Conservation (phyloP, 345 rosid genomes). For the Trapa incisa region DNA sequence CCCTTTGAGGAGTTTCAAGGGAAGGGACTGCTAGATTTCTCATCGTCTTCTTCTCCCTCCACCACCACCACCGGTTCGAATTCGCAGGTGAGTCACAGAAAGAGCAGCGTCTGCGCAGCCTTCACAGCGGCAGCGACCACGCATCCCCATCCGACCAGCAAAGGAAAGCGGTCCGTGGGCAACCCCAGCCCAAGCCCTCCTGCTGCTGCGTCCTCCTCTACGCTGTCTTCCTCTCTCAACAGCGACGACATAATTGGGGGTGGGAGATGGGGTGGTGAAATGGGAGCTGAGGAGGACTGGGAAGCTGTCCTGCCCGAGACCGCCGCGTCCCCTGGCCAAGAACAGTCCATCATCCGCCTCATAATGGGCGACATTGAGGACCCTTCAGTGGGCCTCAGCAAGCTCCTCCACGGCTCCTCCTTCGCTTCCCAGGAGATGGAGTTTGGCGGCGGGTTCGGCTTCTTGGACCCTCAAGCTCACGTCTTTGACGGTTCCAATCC, state of each 20-base stretch:
- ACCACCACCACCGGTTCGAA: constrained; percentile 11
- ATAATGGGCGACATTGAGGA: constrained; percentile 12
- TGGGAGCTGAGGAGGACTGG: constrained; percentile 16
- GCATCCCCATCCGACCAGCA: background rate
- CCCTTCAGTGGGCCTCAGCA: constrained; percentile 12
- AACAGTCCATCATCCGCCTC: constrained; percentile 8
- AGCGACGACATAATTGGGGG: constrained; percentile 11
- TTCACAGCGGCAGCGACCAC: constrained; percentile 11
- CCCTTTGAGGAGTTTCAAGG: constrained; percentile 71
- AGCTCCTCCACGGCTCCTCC: constrained; percentile 10
- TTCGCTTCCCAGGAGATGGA: constrained; percentile 5
- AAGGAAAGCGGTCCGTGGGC: constrained; percentile 22
- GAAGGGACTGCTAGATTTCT: constrained; percentile 36
- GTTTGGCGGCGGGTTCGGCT: constrained; percentile 3
- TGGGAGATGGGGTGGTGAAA: constrained; percentile 8
- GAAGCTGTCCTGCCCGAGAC: constrained; percentile 12
- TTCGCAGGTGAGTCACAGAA: background rate
- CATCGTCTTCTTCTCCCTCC: constrained; percentile 28
- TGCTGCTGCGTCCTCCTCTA: constrained; percentile 37
- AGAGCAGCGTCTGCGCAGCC: constrained; percentile 15
- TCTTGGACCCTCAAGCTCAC: constrained; percentile 6
- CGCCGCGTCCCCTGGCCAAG: constrained; percentile 10
- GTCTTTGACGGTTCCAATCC: constrained; percentile 6
- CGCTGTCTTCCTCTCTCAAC: constrained; percentile 53
- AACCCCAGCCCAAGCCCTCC: constrained; percentile 43